Base-by-base conservation (phyloP, 2,329 filamentous ascomycete species). In the Cladosporium sphaerospermum region DNA sequence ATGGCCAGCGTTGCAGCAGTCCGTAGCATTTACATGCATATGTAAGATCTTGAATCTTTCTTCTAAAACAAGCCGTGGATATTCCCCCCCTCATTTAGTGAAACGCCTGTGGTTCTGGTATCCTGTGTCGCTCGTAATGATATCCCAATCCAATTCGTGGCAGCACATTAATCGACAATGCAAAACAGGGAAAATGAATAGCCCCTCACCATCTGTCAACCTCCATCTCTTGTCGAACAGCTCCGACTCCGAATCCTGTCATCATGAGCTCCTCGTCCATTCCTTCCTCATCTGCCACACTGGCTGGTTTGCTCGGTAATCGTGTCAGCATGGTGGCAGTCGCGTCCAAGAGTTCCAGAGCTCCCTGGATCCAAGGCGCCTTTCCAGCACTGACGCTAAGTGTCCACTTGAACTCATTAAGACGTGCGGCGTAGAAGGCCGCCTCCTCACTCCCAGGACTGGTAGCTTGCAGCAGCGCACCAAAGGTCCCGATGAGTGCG, bases 371-470 rank as follows among this genome's bases (percentile, higher is more conserved):
- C 64, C 75, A 78, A 23, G 66, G 73, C 9, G 79, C 80, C 45
- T 86, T 83, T 67, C 89, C 89, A 42, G 83, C 85, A 69, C 86
- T 91, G 45, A 97, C 91, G 8, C 86, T 86, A 52, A 97, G 76
- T 9, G 92, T 96, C 92, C 92, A 99, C 46, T 89, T 82, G 67
- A 96, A 97, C 71, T 99, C 92, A 55, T 84, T 85, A 18, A 97
- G 73, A 1, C 92, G 78, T 10, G 88, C 80, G 36, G 88, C 83
- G 71, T 97, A 99, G 78, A 95, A 97, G 32, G 93, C 89, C 0
- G 88, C 89, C 69, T 97, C 92, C 67, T 96, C 90, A 45, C 83
- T 79, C 0, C 88, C 89, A 0, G 89, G 89, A 0, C 88, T 88
- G 0, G 91, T 96, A 9, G 91, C 89, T 82, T 89, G 92, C 3